phyloP scores from a whole-genome alignment of 2,329 filamentous ascomycete species.

The Fusarium luffae region DNA sequence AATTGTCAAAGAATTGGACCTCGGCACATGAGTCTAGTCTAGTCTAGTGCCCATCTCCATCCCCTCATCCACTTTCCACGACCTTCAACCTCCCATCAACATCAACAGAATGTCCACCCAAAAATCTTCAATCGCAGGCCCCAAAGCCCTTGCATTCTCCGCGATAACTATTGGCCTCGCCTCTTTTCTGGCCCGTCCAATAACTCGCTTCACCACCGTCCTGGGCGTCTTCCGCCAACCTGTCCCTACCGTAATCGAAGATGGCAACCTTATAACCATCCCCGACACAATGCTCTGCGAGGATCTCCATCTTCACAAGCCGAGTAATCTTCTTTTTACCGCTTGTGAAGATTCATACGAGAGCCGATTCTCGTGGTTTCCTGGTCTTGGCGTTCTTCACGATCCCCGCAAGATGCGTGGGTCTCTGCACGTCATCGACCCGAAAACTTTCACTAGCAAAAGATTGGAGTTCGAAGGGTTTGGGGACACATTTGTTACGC shows the following conservation, averaged over 20 bases:
- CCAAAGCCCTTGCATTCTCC: not conserved
- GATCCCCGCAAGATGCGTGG: conserved; percentile 55
- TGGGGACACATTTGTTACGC: conserved; percentile 64
- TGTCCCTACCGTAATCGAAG: conserved; percentile 32
- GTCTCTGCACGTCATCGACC: conserved; percentile 64
- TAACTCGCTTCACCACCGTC: conserved; percentile 25
- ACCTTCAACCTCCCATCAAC: not conserved
- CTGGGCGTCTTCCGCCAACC: conserved; percentile 46
- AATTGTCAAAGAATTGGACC: not conserved
- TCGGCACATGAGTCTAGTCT: not conserved
- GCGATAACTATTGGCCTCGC: not conserved
- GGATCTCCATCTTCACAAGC: conserved; percentile 66
- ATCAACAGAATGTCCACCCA: not conserved
- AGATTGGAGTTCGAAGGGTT: conserved; percentile 62
- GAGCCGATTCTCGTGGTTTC: conserved; percentile 64
- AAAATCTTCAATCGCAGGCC: not conserved
- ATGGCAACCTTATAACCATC: conserved; percentile 53
- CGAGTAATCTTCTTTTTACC: conserved; percentile 63
- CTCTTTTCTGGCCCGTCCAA: not conserved
- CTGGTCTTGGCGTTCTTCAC: conserved; percentile 56
- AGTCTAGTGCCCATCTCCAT: not conserved
- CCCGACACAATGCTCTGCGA: conserved; percentile 67
- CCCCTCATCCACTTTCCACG: not conserved
- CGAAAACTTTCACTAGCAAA: conserved; percentile 44
- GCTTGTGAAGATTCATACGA: conserved; percentile 62